Base-by-base conservation (phyloP, 768 basidiomycete species). In the Xerocomellus amylosporus region DNA sequence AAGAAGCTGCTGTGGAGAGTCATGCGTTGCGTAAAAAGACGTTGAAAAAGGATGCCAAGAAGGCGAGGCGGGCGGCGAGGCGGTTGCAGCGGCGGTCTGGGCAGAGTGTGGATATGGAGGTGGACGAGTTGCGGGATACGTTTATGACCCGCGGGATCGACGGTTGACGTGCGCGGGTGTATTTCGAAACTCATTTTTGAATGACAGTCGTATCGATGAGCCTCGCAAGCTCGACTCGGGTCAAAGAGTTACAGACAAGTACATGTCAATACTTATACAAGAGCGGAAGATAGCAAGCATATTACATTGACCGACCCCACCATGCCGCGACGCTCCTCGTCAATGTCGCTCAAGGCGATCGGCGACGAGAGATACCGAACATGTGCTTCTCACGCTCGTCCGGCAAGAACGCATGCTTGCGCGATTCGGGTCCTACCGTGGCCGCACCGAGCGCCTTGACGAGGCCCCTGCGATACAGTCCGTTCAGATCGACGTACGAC, bases 31-130 rank as follows among this genome's bases (percentile, higher is more conserved):
- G 76, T 51, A 72, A 87, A 56, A 78, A 74, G 61, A 72, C 76
- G 59, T 60, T 88, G 61, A 89, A 88, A 73, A 78, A 73, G 64
- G 85, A 84, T 42, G 79, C 81, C 45, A 90, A 88, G 74, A 74
- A 75, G 59, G 81, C 79, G 36, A 75, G 82, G 62, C 83, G 82
- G 65, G 78, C 79, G 5, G 77, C 75, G 38, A 74, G 74, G 34
- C 69, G 71, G 49, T 38, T 53, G 36, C 53, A 51, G 4, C 50
- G 37, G 39, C 44, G 34, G 19, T 40, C 50, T 20, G 37, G 48
- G 37, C 55, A 53, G 12, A 30, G 40, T 4, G 47, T 13, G 15
- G 62, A 65, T 6, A 73, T 77, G 76, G 71, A 72, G 31, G 51
- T 38, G 15, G 64, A 63, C n/a, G 55, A 36, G 9, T 12, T 65